Conservation (phyloP, 306 rosid genomes). For the Cicer cuneatum region DNA sequence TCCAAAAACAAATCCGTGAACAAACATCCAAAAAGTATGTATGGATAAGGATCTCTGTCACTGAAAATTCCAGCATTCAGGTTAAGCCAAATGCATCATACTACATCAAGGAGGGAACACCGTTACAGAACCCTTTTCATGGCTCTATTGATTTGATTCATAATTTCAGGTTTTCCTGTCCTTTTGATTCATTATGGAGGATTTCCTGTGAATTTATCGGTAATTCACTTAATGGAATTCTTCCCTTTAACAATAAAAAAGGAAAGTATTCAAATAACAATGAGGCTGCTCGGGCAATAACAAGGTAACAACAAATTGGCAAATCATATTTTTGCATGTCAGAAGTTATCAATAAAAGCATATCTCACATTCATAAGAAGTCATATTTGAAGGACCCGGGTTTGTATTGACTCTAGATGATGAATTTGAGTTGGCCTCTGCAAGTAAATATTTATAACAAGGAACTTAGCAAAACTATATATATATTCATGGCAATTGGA, state of each 20-base stretch:
- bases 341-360: slow-evolving; percentile 36
- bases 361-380: slow-evolving; percentile 71
- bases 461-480: slow-evolving; percentile 19
- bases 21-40: background rate
- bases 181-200: slow-evolving; percentile 8
- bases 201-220: slow-evolving; percentile 8
- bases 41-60: slow-evolving; percentile 6
- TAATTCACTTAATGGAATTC: background rate
- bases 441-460: slow-evolving; percentile 47
- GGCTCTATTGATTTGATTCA: slow-evolving; percentile 31
- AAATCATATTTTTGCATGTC: slow-evolving; percentile 16
- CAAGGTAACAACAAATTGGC: slow-evolving; percentile 5
- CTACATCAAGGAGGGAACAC: slow-evolving; percentile 10
- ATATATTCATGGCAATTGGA: slow-evolving; percentile 20
- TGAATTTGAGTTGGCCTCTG: slow-evolving; percentile 62
- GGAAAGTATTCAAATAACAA: background rate
- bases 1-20: slow-evolving; percentile 16
- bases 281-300: slow-evolving; percentile 26
- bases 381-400: slow-evolving; percentile 54
- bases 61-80: slow-evolving; percentile 11
- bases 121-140: background rate
- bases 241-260: slow-evolving; percentile 1
- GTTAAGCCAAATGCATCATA: slow-evolving; percentile 1
- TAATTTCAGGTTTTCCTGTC: slow-evolving; percentile 9
- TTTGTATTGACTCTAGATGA: slow-evolving; percentile 50